Evolutionary conservation across 2,329 filamentous ascomycete genomes (phyloP).

Genomic region (Furcasterigmium furcatum): DNA sequence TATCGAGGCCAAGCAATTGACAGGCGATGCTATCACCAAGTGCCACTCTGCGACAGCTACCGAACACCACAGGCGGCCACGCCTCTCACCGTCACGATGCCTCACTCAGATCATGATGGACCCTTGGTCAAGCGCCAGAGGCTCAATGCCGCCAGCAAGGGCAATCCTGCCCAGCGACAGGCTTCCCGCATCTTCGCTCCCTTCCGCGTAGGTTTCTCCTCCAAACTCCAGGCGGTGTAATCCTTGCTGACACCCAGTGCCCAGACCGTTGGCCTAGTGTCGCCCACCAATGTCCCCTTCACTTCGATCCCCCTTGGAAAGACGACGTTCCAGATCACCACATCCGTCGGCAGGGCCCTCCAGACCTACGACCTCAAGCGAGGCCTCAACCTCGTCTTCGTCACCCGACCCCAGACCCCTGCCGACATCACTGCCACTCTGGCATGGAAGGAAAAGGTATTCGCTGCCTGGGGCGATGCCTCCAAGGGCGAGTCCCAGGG

Average conservation of each 20-base stretch:
- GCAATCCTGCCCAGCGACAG: conserved; percentile 32
- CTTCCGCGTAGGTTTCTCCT: conserved; percentile 66
- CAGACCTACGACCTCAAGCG: conserved; percentile 94
- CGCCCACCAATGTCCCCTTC: conserved; percentile 86
- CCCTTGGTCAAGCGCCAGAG: conserved; percentile 78
- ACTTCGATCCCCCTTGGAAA: conserved; percentile 86
- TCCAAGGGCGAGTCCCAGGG: conserved; percentile 55
- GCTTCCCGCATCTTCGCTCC: conserved; percentile 87
- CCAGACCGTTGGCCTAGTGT: conserved; percentile 89
- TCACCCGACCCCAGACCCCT: conserved; percentile 87
- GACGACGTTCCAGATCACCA: conserved; percentile 95
- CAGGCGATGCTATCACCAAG: conserved; percentile 1
- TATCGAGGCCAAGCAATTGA: conserved; percentile 5
- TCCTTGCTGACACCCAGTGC: background rate
- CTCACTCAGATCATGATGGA: conserved; percentile 54
- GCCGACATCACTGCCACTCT: conserved; percentile 79
- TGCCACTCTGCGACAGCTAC: background rate
- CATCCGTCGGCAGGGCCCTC: conserved; percentile 82
- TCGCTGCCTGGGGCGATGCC: conserved; percentile 82
- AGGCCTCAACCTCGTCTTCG: conserved; percentile 88
- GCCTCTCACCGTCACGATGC: conserved; percentile 37
- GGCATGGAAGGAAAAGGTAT: conserved; percentile 82
- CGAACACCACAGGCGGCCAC: conserved; percentile 6
- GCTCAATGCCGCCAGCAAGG: conserved; percentile 40
- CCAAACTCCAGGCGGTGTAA: conserved; percentile 1